These are phyloP conservation scores for Aspergillus chevalieri DNA, from an alignment of 2,329 filamentous ascomycete genomes.

Conservation along the genomic window DNA sequence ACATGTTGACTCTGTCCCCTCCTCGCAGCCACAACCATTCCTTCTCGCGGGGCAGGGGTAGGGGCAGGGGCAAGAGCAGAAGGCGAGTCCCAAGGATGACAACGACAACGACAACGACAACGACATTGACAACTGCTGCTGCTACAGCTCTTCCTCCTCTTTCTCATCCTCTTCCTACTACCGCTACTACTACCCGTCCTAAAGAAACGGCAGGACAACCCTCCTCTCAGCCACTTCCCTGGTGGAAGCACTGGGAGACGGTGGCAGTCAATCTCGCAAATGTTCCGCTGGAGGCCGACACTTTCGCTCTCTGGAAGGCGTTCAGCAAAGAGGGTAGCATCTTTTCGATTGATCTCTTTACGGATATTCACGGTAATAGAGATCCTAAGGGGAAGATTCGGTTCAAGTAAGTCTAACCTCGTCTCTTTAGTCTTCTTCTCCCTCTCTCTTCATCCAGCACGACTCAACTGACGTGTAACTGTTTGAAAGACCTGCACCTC, in stretches of 20 bases:
- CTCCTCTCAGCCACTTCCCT: slow-evolving; percentile 9
- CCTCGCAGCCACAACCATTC: too few species aligned
- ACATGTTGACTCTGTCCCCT: background rate
- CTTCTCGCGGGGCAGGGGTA: too few species aligned
- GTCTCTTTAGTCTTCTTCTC: background rate
- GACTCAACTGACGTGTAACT: background rate
- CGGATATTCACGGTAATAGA: slow-evolving; percentile 35
- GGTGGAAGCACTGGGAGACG: slow-evolving; percentile 37
- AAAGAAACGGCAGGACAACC: background rate
- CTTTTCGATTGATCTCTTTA: slow-evolving; percentile 51
- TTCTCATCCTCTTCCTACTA: background rate
- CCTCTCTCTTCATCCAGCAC: too few species aligned
- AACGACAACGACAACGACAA: too few species aligned
- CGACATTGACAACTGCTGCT: too few species aligned
- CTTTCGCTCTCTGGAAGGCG: slow-evolving; percentile 44
- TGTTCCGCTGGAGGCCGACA: slow-evolving; percentile 31
- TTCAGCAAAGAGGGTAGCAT: slow-evolving; percentile 52
- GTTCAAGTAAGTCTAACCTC: slow-evolving; percentile 41
- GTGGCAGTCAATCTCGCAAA: slow-evolving; percentile 30
- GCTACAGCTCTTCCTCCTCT: background rate
- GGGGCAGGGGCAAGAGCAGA: too few species aligned
- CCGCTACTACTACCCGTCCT: background rate
- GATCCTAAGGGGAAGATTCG: slow-evolving; percentile 44
- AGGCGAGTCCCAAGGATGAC: too few species aligned
- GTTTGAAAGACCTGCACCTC: slow-evolving; percentile 45